Base-by-base conservation (phyloP, 2,329 filamentous ascomycete species). In the Claviceps paspali region DNA sequence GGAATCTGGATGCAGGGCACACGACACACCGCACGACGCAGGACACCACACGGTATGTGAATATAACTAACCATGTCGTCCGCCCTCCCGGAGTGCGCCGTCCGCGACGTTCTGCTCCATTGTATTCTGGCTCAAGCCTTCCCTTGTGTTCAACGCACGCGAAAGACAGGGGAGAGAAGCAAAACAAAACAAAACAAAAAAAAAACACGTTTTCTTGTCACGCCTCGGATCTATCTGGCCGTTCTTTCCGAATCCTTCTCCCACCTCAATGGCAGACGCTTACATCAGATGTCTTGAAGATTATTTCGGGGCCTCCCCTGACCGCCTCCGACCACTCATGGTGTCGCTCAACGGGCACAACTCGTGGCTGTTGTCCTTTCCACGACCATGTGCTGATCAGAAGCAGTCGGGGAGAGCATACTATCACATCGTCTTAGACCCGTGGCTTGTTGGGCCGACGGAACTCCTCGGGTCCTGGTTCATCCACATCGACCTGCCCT, bases 281-380 rank as follows among this genome's bases (percentile, higher is more conserved):
- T 29, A 38, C 35, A 37, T 29, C 30, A 39, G 23, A 42, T 42
- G 38, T 40, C 40, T 42, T 42, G 40, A 42, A 39, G 28, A 42
- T 21, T 36, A 42, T 38, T 42, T 42, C 31, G 30, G 26, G 21
- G 22, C 38, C 18, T 42, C 30, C 38, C 37, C 40, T n/a, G 40
- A 38, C 35, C 38, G 38, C 14, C 39, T 41, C 14, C 41, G 49
- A 23, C 54, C 56, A 0, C 42, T 55, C 6, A 33, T 56, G 12
- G 57, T 54, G 0, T 50, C 46, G 6, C 41, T 57, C 6, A 59
- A 59, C 35, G 54, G 53, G 5, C 55, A 59, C 32, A 52, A 52
- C 12, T 52, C 52, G 23, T 59, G 55, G 55, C 41, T 59, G 2
- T 39, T 57, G 23, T 56, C 54, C 6, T 49, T 58, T 28, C 53